These are phyloP conservation scores for Carex littledalei DNA, from an alignment of 176 grass and related monocot species.

Conservation along the genomic window DNA sequence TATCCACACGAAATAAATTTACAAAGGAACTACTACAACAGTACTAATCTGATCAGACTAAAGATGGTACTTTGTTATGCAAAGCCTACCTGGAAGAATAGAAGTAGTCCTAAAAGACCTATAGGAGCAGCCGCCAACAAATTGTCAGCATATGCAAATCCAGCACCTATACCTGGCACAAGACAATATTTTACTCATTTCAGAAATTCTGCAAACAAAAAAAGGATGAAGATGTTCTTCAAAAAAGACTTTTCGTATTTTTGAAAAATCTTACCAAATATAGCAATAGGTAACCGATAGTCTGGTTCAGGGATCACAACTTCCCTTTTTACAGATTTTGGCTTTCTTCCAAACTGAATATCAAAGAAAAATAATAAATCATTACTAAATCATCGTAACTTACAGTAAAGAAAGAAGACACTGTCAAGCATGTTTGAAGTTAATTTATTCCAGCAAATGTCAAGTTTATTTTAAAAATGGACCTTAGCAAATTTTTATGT, in stretches of 20 bases:
- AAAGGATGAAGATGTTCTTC: neutral
- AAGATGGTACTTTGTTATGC: neutral
- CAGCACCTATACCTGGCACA: conserved; percentile 57
- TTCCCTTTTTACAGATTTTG: conserved; percentile 42
- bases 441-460: neutral
- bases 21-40: neutral
- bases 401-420: neutral
- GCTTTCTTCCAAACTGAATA: conserved; percentile 68
- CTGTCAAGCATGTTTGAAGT: neutral
- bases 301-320: conserved; percentile 73
- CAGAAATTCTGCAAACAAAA: neutral
- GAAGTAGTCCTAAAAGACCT: conserved; percentile 71
- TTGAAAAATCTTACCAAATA: conserved; percentile 61
- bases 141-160: conserved; percentile 75
- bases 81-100: conserved; percentile 61
- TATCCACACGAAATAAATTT: neutral
- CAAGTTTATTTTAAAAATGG: neutral
- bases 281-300: conserved; percentile 73
- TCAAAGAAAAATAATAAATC: conserved; percentile 12
- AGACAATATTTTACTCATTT: neutral
- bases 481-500: neutral
- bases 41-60: neutral
- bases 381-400: neutral
- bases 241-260: neutral
- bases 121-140: conserved; percentile 67